Percentiles rank a stretch among this genome's conserved stretches.
These are phyloP conservation scores for Yamadazyma jaroonii DNA, from an alignment of 1,139 yeast genomes.

Conservation along the genomic window DNA sequence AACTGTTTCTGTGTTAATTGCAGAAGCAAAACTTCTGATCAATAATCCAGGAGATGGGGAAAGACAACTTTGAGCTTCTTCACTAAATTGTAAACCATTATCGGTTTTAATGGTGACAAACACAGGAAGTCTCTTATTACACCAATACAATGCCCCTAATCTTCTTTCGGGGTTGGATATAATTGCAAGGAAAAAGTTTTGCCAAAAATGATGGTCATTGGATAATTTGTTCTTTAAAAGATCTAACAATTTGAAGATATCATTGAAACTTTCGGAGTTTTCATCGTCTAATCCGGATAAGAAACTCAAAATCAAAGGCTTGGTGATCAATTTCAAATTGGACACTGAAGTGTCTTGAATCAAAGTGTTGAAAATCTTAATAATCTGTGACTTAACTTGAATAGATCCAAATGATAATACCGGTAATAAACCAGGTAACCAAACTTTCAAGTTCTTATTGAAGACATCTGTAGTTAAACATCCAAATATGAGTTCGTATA, in stretches of 20 bases:
- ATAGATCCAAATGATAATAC: slow-evolving; percentile 84
- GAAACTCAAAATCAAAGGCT: slow-evolving; percentile 70
- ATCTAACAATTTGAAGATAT: slow-evolving; percentile 60
- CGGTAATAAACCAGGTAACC: slow-evolving; percentile 92
- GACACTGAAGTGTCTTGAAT: slow-evolving; percentile 46
- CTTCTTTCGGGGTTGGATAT: slow-evolving; percentile 76
- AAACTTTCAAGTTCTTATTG: slow-evolving; percentile 53
- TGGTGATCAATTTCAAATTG: slow-evolving; percentile 52
- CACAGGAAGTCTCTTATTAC: slow-evolving; percentile 62
- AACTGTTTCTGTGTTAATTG: slow-evolving; percentile 52
- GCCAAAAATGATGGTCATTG: slow-evolving; percentile 86
- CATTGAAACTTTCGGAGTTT: slow-evolving; percentile 73
- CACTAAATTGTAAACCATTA: slow-evolving; percentile 26
- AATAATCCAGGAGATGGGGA: slow-evolving; percentile 79
- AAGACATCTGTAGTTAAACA: slow-evolving; percentile 52
- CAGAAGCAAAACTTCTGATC: slow-evolving; percentile 68
- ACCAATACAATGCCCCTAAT: slow-evolving; percentile 80
- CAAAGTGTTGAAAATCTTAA: slow-evolving; percentile 57
- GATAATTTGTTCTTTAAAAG: slow-evolving; percentile 53
- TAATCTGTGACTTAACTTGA: slow-evolving; percentile 75
- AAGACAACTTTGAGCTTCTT: slow-evolving; percentile 59
- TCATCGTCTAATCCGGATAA: slow-evolving; percentile 93
- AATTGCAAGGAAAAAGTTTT: slow-evolving; percentile 68
- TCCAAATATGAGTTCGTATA: slow-evolving; percentile 69
- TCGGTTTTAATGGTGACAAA: slow-evolving; percentile 24